Percentiles rank a stretch among this genome's conserved stretches.
These are phyloP conservation scores for Rheum nobile DNA, from an alignment of 148 eudicot species.

Conservation along the genomic window DNA sequence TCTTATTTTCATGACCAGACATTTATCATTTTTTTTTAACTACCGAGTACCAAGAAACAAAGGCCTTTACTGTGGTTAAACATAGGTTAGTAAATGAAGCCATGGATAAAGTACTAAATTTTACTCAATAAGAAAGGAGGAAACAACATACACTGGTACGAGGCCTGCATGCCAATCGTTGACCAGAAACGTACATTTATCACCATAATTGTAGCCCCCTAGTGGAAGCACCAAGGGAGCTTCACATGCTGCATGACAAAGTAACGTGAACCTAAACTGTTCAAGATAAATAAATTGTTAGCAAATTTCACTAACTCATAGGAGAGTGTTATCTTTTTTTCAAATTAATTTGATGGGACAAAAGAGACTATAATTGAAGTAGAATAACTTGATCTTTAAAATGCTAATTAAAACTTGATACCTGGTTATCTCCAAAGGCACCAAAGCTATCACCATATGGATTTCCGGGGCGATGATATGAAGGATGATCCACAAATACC, in stretches of 20 bases:
- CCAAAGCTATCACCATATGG: conserved; percentile 87
- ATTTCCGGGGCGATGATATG: conserved; percentile 93
- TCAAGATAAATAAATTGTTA: conserved; percentile 14
- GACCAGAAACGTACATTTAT: conserved; percentile 79
- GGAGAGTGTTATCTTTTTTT: not conserved
- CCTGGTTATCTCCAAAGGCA: conserved; percentile 99
- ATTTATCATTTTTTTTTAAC: not conserved
- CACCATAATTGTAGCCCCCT: conserved; percentile 88
- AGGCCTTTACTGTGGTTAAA: not conserved
- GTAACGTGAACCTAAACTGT: conserved; percentile 95
- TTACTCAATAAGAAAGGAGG: not conserved
- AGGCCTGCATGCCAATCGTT: conserved; percentile 99
- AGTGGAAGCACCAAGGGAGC: conserved; percentile 97
- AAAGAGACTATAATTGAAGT: not conserved
- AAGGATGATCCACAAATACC: conserved; percentile 95
- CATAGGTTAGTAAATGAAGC: not conserved
- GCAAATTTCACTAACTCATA: not conserved
- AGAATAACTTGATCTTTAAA: not conserved
- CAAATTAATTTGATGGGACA: too few species aligned
- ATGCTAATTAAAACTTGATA: conserved; percentile 7
- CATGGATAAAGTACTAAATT: not conserved
- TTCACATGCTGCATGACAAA: conserved; percentile 96
- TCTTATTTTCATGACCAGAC: not conserved
- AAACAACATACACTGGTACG: conserved; percentile 71
- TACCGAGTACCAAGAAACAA: not conserved